These are phyloP conservation scores for Epichloe brachyelytri DNA, from an alignment of 2,329 filamentous ascomycete species.

Conservation along the genomic window DNA sequence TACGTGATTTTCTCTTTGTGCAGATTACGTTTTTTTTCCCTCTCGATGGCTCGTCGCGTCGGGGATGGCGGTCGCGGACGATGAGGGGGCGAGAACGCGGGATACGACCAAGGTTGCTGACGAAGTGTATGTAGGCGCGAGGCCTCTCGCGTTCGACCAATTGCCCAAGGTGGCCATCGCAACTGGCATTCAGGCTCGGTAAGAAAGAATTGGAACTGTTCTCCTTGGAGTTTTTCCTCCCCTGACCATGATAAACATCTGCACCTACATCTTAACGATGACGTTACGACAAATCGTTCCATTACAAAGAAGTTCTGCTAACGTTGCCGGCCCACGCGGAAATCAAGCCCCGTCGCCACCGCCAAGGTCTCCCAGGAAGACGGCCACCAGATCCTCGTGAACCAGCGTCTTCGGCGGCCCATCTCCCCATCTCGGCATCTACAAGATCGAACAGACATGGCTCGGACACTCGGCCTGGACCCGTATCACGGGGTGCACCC, in stretches of 20 bases:
- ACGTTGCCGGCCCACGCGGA: not conserved
- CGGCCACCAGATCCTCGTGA: conserved; percentile 54
- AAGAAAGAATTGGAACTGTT: conserved; percentile 8
- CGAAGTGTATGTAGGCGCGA: conserved; percentile 22
- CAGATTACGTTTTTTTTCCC: not conserved
- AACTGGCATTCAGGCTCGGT: conserved; percentile 35
- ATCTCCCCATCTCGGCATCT: conserved; percentile 73
- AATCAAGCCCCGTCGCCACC: conserved; percentile 32
- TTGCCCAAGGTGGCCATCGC: conserved; percentile 29
- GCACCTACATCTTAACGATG: too few species aligned
- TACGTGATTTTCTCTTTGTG: conserved; percentile 17
- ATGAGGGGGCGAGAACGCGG: not conserved
- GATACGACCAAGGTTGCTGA: not conserved
- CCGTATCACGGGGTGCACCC: conserved; percentile 67
- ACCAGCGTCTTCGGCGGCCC: conserved; percentile 71
- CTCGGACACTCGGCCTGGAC: conserved; percentile 59
- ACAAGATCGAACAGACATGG: conserved; percentile 79
- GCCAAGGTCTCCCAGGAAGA: conserved; percentile 42
- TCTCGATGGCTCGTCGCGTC: not conserved
- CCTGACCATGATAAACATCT: not conserved
- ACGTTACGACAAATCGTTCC: too few species aligned
- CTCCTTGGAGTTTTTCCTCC: too few species aligned
- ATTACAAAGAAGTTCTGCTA: too few species aligned
- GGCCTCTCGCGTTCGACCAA: conserved; percentile 32
- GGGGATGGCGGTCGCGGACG: not conserved